Evolutionary conservation across 2,329 filamentous ascomycete species (phyloP), one percentile per base, ranked within the genome.

Genomic region (Xylaria sp.): DNA sequence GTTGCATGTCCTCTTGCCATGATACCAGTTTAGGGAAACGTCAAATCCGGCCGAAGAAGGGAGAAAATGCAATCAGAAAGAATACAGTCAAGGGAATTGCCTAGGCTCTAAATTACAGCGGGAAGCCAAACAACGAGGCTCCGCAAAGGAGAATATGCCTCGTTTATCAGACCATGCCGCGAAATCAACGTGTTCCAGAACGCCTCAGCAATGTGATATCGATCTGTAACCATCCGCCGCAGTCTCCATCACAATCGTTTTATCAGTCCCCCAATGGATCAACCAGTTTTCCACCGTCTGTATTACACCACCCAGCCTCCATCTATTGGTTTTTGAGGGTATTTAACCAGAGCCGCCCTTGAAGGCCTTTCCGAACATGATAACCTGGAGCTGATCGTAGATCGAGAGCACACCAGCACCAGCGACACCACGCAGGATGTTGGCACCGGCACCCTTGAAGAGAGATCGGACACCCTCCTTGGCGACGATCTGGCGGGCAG

Each of bases 371-470:
- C 95, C 95, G 92, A 99, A 99, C 83, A 99, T 84, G 82, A 99
- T 84, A 81, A 99, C 89, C 91, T 99, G 95, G 82, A 92, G 92
- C 89, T 98, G 94, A 83, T 99, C 95, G 86, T 99, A 99, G 92
- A 99, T 97, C 83, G 95, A 99, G 81, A 99, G 88, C 80, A 99
- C 95, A 99, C 95, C 95, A 86, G 95, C 95, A 92, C 95, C 96
- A 79, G 95, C 95, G 79, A 99, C 95, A 97, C 95, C 96, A 97
- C 95, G 95, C 86, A 99, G 95, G 80, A 99, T 99, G 92, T 99
- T 99, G 89, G 95, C 95, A 92, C 95, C 95, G 80, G 95, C 95
- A 93, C 95, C 95, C 92, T 99, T 99, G 93, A 99, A 99, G 84
- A 99, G 94, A 77, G 95, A 99, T 86, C 88, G 91, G 84, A 96